phyloP scores from a whole-genome alignment of 2,329 filamentous ascomycete genomes.

The Metarhizium guizhouense region DNA sequence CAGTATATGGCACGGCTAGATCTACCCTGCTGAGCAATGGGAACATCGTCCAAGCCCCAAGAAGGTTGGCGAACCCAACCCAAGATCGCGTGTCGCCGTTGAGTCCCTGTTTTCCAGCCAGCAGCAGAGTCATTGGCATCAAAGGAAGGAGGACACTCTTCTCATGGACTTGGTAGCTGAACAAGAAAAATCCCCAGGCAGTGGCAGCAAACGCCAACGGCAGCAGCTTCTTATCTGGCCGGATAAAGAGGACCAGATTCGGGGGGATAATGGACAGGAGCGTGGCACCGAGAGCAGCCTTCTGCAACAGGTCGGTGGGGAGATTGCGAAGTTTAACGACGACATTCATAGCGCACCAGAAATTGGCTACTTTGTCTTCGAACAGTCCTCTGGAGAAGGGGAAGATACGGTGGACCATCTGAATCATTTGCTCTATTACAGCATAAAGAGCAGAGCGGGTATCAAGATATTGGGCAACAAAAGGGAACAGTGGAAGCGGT shows the following conservation, averaged over 20 bases:
- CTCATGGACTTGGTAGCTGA: constrained; percentile 96
- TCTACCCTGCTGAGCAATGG: constrained; percentile 82
- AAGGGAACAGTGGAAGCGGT: constrained; percentile 52
- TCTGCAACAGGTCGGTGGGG: constrained; percentile 62
- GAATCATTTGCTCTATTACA: constrained; percentile 66
- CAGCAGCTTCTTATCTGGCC: constrained; percentile 67
- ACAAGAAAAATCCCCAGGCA: constrained; percentile 95
- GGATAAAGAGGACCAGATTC: constrained; percentile 69
- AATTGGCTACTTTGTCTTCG: constrained; percentile 97
- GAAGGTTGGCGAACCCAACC: constrained; percentile 91
- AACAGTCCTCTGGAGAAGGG: constrained; percentile 94
- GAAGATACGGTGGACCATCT: constrained; percentile 87
- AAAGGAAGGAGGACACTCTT: constrained; percentile 92
- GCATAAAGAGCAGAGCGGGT: constrained; percentile 64
- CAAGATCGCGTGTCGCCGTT: constrained; percentile 70
- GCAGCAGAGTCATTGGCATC: constrained; percentile 83
- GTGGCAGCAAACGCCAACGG: constrained; percentile 74
- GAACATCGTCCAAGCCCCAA: constrained; percentile 90
- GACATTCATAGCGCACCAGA: constrained; percentile 91
- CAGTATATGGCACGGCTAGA: constrained; percentile 72
- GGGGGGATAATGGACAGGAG: constrained; percentile 68
- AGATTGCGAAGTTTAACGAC: constrained; percentile 78
- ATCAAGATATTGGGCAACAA: constrained; percentile 50
- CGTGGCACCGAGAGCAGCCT: constrained; percentile 65
- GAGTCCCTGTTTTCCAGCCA: constrained; percentile 71